A percentile compares a stretch with the other conserved stretches of the same genome.
phyloP scores from a whole-genome alignment of 257 asterid genomes.

The Hygrophila difformis region DNA sequence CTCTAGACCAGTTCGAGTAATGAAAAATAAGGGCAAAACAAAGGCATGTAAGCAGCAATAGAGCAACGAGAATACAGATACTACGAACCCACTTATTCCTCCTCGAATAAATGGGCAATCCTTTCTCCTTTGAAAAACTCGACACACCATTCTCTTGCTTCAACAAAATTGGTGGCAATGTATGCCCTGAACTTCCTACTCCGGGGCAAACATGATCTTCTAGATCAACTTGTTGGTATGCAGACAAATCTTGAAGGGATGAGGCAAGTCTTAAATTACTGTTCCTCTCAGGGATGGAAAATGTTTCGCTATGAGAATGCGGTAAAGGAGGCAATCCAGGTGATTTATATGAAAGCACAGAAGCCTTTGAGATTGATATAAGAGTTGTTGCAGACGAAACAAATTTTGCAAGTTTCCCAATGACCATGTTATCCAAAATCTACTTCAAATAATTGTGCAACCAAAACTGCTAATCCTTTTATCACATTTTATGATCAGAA shows the following conservation, averaged over 20 bases:
- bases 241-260: slow-evolving; percentile 87
- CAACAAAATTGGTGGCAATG: slow-evolving; percentile 27
- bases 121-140: slow-evolving; percentile 82
- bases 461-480: slow-evolving; percentile 2
- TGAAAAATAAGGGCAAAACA: slow-evolving; percentile 33
- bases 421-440: slow-evolving; percentile 41
- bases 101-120: slow-evolving; percentile 27
- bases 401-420: slow-evolving; percentile 47
- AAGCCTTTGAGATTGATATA: slow-evolving; percentile 37
- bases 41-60: slow-evolving; percentile 48
- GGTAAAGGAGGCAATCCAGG: slow-evolving; percentile 65
- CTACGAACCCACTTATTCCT: slow-evolving; percentile 52
- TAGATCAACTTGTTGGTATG: slow-evolving; percentile 45
- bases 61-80: slow-evolving; percentile 44
- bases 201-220: slow-evolving; percentile 40
- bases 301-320: slow-evolving; percentile 37
- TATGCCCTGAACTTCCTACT: slow-evolving; percentile 23
- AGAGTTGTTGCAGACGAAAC: slow-evolving; percentile 45
- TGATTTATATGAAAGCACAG: slow-evolving; percentile 30
- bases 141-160: slow-evolving; percentile 43
- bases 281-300: slow-evolving; percentile 37
- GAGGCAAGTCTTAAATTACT: slow-evolving; percentile 52
- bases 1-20: slow-evolving; percentile 55
- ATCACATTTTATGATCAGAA: slow-evolving; percentile 9
- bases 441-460: slow-evolving; percentile 11